These are phyloP conservation scores for Bruguiera sexangula DNA, from an alignment of 345 rosid genomes.

Conservation along the genomic window DNA sequence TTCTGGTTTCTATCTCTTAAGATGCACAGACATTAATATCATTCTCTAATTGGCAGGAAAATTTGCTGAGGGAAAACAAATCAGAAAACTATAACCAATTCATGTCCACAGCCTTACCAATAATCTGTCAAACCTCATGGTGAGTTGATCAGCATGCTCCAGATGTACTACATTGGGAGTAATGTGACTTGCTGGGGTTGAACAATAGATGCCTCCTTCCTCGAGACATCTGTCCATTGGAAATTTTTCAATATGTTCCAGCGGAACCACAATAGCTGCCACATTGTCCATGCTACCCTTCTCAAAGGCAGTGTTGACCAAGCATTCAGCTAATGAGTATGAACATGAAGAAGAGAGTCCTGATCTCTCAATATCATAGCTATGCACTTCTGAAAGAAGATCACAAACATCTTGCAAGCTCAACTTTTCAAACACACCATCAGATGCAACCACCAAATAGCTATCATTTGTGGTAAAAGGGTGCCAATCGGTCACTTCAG, in stretches of 20 bases:
- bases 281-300: constrained; percentile 84
- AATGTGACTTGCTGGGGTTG: constrained; percentile 28
- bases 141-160: constrained; percentile 49
- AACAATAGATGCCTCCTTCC: constrained; percentile 33
- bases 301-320: constrained; percentile 65
- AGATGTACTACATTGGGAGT: constrained; percentile 39
- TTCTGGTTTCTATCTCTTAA: too few relatives aligned
- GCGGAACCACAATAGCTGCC: constrained; percentile 78
- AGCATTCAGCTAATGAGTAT: constrained; percentile 73
- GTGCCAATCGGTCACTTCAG: constrained; percentile 86
- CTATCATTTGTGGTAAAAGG: constrained; percentile 64
- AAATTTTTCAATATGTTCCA: constrained; percentile 41
- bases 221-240: constrained; percentile 33
- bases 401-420: constrained; percentile 78
- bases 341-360: constrained; percentile 60
- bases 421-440: constrained; percentile 85
- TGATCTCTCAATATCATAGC: constrained; percentile 34
- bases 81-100: constrained; percentile 6
- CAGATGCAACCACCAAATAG: constrained; percentile 89
- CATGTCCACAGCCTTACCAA: constrained; percentile 48
- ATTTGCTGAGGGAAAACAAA: background rate
- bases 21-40: background rate
- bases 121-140: constrained; percentile 59
- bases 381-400: constrained; percentile 57
- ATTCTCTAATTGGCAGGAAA: background rate